Evolutionary conservation across 73 alveolate genomes (phyloP).

Genomic region (Breviolum minutum): DNA sequence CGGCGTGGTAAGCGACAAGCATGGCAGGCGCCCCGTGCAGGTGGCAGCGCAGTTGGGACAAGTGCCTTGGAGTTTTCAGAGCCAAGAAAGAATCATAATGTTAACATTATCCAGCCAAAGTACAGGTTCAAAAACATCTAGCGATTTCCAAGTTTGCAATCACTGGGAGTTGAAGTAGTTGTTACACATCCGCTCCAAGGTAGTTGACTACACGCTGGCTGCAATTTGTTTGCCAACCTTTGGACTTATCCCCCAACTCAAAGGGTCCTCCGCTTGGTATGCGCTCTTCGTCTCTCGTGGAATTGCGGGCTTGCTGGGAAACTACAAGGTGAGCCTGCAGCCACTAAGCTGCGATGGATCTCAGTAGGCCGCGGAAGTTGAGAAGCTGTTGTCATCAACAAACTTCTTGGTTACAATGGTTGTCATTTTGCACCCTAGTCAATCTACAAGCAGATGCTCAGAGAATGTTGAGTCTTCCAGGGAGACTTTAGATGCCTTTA

Average conservation of each 20-base stretch:
- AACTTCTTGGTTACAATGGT: too few species aligned
- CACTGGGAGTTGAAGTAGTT: too few species aligned
- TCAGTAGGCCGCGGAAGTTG: too few species aligned
- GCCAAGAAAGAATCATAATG: too few species aligned
- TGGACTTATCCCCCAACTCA: slow-evolving; percentile 21
- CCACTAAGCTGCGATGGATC: neutral
- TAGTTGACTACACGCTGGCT: slow-evolving; percentile 45
- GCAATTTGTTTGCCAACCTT: slow-evolving; percentile 54
- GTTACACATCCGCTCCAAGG: neutral
- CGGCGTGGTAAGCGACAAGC: slow-evolving; percentile 77
- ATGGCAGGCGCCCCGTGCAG: slow-evolving; percentile 50
- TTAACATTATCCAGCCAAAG: too few species aligned
- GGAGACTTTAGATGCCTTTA: too few species aligned
- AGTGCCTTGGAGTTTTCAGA: neutral
- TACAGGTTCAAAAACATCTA: neutral
- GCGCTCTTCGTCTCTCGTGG: slow-evolving; percentile 48
- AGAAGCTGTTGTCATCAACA: too few species aligned
- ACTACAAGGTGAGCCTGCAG: slow-evolving; percentile 83
- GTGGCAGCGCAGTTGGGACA: slow-evolving; percentile 61
- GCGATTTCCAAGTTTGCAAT: neutral
- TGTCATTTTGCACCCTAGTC: too few species aligned
- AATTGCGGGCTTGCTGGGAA: slow-evolving; percentile 66
- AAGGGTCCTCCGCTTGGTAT: neutral
- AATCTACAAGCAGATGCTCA: too few species aligned
- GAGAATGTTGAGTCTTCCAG: too few species aligned